phyloP scores from a whole-genome alignment of 805 yeast species.

The Candida coleopterorum region DNA sequence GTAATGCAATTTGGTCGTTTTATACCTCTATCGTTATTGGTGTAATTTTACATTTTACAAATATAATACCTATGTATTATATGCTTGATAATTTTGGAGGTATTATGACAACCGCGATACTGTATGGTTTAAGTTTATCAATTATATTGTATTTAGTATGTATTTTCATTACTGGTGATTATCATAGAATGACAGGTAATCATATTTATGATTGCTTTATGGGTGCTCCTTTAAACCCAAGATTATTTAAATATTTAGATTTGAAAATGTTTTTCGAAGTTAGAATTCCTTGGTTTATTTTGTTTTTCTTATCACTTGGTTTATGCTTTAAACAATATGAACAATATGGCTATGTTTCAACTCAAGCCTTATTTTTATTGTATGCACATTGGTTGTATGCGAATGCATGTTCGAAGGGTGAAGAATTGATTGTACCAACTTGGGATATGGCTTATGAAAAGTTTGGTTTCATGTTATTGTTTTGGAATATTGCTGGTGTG shows the following conservation, averaged over 20 bases:
- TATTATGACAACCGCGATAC: constrained; percentile 88
- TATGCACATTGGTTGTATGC: constrained; percentile 93
- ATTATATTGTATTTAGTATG: constrained; percentile 68
- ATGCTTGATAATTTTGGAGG: constrained; percentile 82
- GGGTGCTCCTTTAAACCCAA: constrained; percentile 97
- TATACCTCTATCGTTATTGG: constrained; percentile 62
- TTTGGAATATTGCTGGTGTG: constrained; percentile 99
- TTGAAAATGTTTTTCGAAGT: constrained; percentile 97
- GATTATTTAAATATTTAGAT: constrained; percentile 82
- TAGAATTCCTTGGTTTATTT: constrained; percentile 92
- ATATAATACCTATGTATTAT: constrained; percentile 67
- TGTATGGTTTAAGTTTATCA: constrained; percentile 68
- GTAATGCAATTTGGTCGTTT: constrained; percentile 86
- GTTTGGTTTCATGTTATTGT: constrained; percentile 97
- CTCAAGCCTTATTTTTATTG: constrained; percentile 68
- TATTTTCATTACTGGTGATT: constrained; percentile 61
- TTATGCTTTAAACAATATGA: constrained; percentile 78
- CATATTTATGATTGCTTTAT: constrained; percentile 86
- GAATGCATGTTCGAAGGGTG: constrained; percentile 96
- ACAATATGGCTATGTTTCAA: constrained; percentile 69
- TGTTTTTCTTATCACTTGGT: constrained; percentile 72
- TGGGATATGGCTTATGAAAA: constrained; percentile 99
- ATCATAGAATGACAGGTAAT: constrained; percentile 89
- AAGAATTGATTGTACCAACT: constrained; percentile 93
- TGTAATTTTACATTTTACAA: constrained; percentile 64